phyloP scores from a whole-genome alignment of 805 yeast species.

The Candida oleophila region DNA sequence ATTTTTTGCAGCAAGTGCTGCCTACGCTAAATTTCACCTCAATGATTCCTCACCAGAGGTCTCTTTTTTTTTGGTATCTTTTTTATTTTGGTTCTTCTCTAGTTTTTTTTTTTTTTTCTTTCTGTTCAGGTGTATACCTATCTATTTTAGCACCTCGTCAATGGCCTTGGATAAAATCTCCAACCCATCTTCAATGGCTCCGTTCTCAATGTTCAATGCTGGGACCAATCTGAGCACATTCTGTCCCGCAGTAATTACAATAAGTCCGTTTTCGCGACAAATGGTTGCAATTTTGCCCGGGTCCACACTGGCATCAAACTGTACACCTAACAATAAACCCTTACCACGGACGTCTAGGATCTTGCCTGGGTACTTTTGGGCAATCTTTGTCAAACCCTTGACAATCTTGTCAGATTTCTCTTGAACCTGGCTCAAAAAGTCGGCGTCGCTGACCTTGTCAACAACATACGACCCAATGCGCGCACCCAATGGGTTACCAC shows the following conservation, averaged over 20 bases:
- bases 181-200: slow-evolving; percentile 68
- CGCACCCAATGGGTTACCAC: slow-evolving; percentile 93
- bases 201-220: slow-evolving; percentile 78
- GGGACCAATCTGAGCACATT: slow-evolving; percentile 91
- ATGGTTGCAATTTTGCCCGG: slow-evolving; percentile 62
- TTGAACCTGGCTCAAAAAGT: slow-evolving; percentile 60
- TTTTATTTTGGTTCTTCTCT: background rate
- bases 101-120: background rate
- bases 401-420: slow-evolving; percentile 58
- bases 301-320: slow-evolving; percentile 54
- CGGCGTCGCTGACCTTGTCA: slow-evolving; percentile 57
- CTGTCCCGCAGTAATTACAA: slow-evolving; percentile 89
- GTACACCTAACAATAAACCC: slow-evolving; percentile 84
- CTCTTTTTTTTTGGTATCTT: background rate
- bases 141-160: slow-evolving; percentile 14
- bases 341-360: slow-evolving; percentile 78
- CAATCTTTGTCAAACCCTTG: slow-evolving; percentile 48
- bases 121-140: background rate
- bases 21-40: too few species aligned
- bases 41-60: too few species aligned
- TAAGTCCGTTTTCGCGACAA: slow-evolving; percentile 77
- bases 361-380: slow-evolving; percentile 55
- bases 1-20: too few species aligned
- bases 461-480: slow-evolving; percentile 79
- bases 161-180: slow-evolving; percentile 62